Evolutionary conservation across 78 protist species (phyloP).

Genomic region (Monosiga brevicollis): DNA sequence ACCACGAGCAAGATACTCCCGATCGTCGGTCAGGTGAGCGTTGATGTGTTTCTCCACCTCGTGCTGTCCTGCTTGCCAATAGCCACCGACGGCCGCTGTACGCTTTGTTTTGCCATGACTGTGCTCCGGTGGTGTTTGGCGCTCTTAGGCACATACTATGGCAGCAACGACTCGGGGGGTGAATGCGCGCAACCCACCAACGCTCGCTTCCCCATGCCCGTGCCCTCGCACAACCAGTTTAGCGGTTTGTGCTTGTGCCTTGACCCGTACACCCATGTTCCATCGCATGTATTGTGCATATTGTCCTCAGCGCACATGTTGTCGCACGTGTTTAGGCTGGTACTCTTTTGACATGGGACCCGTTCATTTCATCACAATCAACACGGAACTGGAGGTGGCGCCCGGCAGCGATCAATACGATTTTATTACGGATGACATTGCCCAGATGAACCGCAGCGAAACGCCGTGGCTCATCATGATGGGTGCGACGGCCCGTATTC

Average conservation of each 20-base stretch:
- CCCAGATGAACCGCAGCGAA: slow-evolving; percentile 13
- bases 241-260: no score
- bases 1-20: background rate
- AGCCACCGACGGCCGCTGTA: no score
- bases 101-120: no score
- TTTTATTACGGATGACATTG: slow-evolving; percentile 33
- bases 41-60: no score
- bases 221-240: background rate
- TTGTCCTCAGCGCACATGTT: background rate
- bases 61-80: no score
- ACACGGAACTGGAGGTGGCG: slow-evolving; percentile 42
- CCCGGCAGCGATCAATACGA: slow-evolving; percentile 25
- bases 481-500: background rate
- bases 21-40: no score
- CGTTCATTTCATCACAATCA: slow-evolving; percentile 42
- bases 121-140: no score
- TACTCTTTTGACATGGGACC: slow-evolving; percentile 47
- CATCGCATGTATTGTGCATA: background rate
- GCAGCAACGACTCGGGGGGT: background rate
- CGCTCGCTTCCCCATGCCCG: background rate
- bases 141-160: no score
- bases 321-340: no score
- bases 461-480: slow-evolving; percentile 54
- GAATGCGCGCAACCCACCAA: background rate
- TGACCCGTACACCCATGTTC: no score